Conservation (phyloP, 108 stramenopile species). For the Cafeteria roenbergensis region DNA sequence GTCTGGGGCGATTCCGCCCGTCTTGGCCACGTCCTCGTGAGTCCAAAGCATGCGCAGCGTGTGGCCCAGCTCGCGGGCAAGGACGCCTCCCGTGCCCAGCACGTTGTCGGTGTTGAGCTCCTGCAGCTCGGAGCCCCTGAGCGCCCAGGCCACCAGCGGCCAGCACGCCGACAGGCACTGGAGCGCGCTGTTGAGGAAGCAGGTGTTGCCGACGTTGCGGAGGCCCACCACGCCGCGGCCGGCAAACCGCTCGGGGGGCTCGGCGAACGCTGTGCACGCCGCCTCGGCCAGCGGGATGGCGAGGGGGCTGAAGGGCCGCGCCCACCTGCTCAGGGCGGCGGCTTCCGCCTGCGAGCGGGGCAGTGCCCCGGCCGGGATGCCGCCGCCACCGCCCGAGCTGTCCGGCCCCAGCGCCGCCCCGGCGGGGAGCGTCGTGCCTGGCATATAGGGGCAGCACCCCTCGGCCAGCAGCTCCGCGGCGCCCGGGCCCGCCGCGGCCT, state of each 20-base stretch:
- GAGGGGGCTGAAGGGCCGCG: too few relatives aligned
- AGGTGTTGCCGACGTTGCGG: conserved; percentile 41
- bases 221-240: conserved; percentile 7
- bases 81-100: conserved; percentile 65
- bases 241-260: neutral
- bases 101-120: conserved; percentile 62
- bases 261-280: neutral
- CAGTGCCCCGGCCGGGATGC: too few relatives aligned
- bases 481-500: neutral
- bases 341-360: too few relatives aligned
- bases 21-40: neutral
- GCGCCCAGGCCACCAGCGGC: conserved; percentile 25
- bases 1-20: conserved; percentile 39
- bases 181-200: conserved; percentile 38
- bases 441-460: neutral
- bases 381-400: too few relatives aligned
- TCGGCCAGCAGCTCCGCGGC: neutral
- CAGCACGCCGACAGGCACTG: conserved; percentile 14
- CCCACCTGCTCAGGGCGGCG: too few relatives aligned
- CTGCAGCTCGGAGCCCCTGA: conserved; percentile 46
- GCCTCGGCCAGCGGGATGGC: too few relatives aligned
- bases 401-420: too few relatives aligned
- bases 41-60: conserved; percentile 62
- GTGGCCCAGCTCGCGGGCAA: conserved; percentile 60
- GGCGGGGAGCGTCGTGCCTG: too few relatives aligned